Conservation (phyloP, 129 eudicot species). For the Apium graveolens region DNA sequence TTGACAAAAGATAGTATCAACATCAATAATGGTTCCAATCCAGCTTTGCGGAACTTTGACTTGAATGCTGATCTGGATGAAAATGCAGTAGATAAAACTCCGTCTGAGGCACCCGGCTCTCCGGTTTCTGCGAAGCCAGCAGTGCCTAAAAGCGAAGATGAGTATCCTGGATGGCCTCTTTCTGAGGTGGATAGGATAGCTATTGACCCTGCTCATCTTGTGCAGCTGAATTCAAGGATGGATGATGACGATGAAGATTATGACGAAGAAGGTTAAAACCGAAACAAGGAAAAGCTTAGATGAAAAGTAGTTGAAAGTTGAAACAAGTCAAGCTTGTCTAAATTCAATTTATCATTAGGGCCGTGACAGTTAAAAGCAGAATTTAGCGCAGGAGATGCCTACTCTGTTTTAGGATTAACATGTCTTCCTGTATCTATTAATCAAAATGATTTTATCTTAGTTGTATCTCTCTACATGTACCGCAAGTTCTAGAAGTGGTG, state of each 20-base stretch:
- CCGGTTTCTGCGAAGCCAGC: constrained; percentile 18
- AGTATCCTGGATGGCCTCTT: constrained; percentile 52
- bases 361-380: not conserved
- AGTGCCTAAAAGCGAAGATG: constrained; percentile 36
- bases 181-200: constrained; percentile 72
- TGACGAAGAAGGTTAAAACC: constrained; percentile 51
- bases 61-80: constrained; percentile 72
- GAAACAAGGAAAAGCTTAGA: not conserved
- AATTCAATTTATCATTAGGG: not conserved
- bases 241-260: constrained; percentile 91
- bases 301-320: constrained; percentile 9
- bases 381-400: not conserved
- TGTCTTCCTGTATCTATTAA: not conserved
- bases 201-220: constrained; percentile 58
- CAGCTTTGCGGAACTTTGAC: constrained; percentile 44
- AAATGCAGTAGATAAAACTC: constrained; percentile 19
- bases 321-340: constrained; percentile 2
- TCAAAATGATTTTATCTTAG: not conserved
- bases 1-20: constrained; percentile 15
- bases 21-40: constrained; percentile 15
- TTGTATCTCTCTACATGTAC: not conserved
- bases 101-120: constrained; percentile 14
- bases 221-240: constrained; percentile 39
- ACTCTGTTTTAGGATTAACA: not conserved
- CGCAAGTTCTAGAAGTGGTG: not conserved